These are phyloP conservation scores for Phyllosticta citriasiana DNA, from an alignment of 2,329 filamentous ascomycete species.

Conservation along the genomic window DNA sequence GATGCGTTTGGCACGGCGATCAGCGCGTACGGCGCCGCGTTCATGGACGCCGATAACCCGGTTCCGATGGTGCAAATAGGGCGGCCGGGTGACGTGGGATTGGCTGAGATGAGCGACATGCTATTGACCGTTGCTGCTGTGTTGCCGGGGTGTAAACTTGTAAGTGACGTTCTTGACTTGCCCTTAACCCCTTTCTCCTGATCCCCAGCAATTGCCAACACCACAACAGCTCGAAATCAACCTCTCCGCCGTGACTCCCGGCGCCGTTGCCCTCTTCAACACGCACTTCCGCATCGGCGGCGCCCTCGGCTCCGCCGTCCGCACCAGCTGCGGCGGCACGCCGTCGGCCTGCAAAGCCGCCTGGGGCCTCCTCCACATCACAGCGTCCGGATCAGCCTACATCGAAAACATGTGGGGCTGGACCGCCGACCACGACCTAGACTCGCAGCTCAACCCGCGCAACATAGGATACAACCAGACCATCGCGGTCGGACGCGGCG, in stretches of 20 bases:
- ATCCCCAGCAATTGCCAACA: slow-evolving; percentile 42
- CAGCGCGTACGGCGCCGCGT: slow-evolving; percentile 12
- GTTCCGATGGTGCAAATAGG: slow-evolving; percentile 15
- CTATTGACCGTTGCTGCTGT: slow-evolving; percentile 14
- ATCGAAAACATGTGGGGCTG: slow-evolving; percentile 47
- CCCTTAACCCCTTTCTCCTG: slow-evolving; percentile 31
- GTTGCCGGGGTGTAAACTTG: slow-evolving; percentile 6
- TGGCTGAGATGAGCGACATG: slow-evolving; percentile 16
- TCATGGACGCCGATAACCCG: slow-evolving; percentile 13
- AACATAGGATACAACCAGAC: slow-evolving; percentile 21
- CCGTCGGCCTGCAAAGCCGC: slow-evolving; percentile 22
- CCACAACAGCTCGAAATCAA: slow-evolving; percentile 42
- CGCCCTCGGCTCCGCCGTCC: slow-evolving; percentile 20
- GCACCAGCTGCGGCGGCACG: slow-evolving; percentile 22
- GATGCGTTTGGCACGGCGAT: slow-evolving; percentile 14
- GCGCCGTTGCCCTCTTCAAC: slow-evolving; percentile 38
- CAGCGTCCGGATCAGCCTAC: slow-evolving; percentile 37
- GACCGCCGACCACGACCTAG: slow-evolving; percentile 45
- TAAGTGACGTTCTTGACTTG: slow-evolving; percentile 42
- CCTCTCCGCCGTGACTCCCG: slow-evolving; percentile 31
- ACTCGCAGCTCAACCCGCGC: slow-evolving; percentile 12
- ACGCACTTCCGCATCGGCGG: slow-evolving; percentile 27
- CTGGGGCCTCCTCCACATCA: slow-evolving; percentile 38
- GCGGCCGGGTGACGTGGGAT: slow-evolving; percentile 13
- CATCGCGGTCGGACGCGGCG: slow-evolving; percentile 39